These are phyloP conservation scores for Mucor piriformis DNA, from an alignment of 371 early-diverging fungal species.

Conservation along the genomic window DNA sequence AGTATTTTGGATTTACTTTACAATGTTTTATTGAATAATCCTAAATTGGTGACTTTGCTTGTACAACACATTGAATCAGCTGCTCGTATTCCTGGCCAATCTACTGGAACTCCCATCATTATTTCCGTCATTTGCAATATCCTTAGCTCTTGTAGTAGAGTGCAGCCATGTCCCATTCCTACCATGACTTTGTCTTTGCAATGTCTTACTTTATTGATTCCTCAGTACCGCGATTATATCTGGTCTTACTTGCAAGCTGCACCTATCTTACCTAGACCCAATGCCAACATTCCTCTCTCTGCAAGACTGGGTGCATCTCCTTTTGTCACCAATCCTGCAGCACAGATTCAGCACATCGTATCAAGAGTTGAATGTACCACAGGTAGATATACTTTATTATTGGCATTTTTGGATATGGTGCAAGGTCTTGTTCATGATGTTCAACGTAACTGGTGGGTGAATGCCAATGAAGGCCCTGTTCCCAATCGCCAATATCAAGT, in stretches of 20 bases:
- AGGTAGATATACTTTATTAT: constrained; percentile 37
- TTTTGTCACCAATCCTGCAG: constrained; percentile 9
- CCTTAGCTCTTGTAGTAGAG: constrained; percentile 19
- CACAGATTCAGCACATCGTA: constrained; percentile 41
- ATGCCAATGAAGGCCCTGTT: neutral
- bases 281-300: constrained; percentile 8
- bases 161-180: constrained; percentile 18
- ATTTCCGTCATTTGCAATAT: constrained; percentile 34
- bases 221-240: constrained; percentile 31
- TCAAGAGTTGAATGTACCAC: constrained; percentile 32
- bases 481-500: constrained; percentile 25
- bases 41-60: constrained; percentile 21
- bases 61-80: constrained; percentile 36
- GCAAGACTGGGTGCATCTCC: constrained; percentile 9
- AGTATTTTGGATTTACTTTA: constrained; percentile 36
- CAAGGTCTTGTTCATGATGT: constrained; percentile 41
- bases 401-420: constrained; percentile 47
- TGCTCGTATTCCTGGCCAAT: neutral
- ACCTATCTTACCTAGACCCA: constrained; percentile 39
- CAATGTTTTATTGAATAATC: constrained; percentile 23
- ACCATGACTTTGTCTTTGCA: constrained; percentile 32
- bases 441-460: constrained; percentile 42
- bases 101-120: constrained; percentile 17
- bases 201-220: constrained; percentile 40
- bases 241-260: constrained; percentile 38